Evolutionary conservation across 805 yeast species (phyloP), one percentile per base, ranked within the genome.

Genomic region (Kodamaea laetipori): DNA sequence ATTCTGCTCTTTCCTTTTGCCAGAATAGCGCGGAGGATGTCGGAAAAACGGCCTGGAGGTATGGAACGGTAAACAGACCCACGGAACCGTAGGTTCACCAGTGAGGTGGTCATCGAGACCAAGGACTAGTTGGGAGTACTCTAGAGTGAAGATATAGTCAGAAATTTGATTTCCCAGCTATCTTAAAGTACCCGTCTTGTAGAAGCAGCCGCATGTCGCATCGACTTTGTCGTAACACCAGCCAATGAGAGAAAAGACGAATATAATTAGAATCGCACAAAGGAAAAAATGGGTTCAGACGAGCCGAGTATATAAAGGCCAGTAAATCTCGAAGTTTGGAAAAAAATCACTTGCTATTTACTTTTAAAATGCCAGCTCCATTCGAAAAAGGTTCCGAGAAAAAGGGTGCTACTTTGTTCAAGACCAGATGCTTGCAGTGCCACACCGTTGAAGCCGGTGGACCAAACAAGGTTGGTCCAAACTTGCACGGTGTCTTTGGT

Each of bases 381-480:
- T 51, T 27, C 35, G 75, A 71, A 61, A 62, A 66, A 55, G 76
- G 76, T 49, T 57, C 63, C 49, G 74, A 71, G 59, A 69, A 69
- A 61, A 94, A 94, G 78, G 99, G 99, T 81, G 98, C 98, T 57
- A 88, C 88, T 67, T 80, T 94, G 56, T 94, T 94, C 85, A 94
- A 94, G 79, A 94, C 98, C 55, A 90, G 99, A 84, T 94, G 99
- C 76, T 79, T 90, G 60, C 98, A 94, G 79, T 94, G 99, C 74
- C 99, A 94, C 84, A 92, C 98, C 62, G 84, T 84, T 56, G 98
- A 92, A 73, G 78, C 76, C 51, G 96, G 96, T 66, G 98, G 96
- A 53, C 92, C 97, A 59, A 82, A 92, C 86, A 94, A 94, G 81
- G 97, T 92, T 63, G 99, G 99, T 73, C 99, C 99, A 68, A 94